These are phyloP conservation scores for Apiotrichum siamense DNA, from an alignment of 1,284 basidiomycete genomes.

Conservation along the genomic window DNA sequence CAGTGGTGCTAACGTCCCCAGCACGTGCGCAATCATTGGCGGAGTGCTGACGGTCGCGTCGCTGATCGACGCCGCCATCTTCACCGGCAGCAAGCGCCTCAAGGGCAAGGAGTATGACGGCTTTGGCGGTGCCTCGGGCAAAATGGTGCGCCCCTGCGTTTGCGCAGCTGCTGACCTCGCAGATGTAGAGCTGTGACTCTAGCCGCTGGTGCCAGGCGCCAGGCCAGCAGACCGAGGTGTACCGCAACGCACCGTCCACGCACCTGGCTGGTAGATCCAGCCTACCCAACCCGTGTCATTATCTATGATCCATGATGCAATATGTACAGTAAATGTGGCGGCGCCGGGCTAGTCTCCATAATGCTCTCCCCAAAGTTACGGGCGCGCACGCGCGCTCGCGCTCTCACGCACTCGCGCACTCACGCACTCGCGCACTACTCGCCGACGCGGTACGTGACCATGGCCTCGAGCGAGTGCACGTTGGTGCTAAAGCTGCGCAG, in stretches of 20 bases:
- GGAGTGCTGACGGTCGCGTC: conserved; percentile 93
- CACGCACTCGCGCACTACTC: conserved; percentile 21
- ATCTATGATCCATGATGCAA: conserved; percentile 2
- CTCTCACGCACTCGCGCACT: too few species aligned
- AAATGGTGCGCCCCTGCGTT: conserved; percentile 35
- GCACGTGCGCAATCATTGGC: conserved; percentile 94
- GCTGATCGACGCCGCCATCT: conserved; percentile 81
- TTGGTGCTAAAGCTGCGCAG: conserved; percentile 85
- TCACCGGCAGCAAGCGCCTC: conserved; percentile 50
- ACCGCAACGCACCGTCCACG: not conserved
- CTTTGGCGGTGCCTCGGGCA: conserved; percentile 39
- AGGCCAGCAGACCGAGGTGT: too few species aligned
- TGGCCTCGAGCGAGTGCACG: conserved; percentile 73
- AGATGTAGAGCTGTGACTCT: conserved; percentile 8
- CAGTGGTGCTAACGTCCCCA: conserved; percentile 45
- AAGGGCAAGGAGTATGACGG: conserved; percentile 28
- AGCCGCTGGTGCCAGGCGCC: too few species aligned
- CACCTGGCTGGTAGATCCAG: too few species aligned
- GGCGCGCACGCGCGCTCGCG: too few species aligned
- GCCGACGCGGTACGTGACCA: conserved; percentile 45
- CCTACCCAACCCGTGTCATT: not conserved
- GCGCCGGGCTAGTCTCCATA: too few species aligned
- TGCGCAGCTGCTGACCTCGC: not conserved
- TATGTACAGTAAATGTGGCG: not conserved
- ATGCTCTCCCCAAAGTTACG: too few species aligned